Evolutionary conservation across 352 stramenopile species (phyloP), one percentile per base, ranked within the genome.

Genomic region (Hyphochytrium catenoides): DNA sequence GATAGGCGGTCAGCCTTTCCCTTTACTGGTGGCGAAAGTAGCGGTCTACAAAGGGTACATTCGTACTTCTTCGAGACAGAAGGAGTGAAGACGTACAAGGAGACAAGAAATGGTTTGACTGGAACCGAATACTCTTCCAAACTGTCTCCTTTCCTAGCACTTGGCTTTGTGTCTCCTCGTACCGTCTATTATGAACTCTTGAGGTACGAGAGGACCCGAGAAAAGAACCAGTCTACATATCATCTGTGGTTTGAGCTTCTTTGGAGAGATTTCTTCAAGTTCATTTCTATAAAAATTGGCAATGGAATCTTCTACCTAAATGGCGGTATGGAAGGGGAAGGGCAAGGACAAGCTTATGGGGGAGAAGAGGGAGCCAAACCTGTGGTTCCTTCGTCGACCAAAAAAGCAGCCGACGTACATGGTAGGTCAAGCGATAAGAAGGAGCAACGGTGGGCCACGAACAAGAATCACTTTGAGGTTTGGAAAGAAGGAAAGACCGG

Each of bases 221-320:
- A 54, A 17, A 41, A 26, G 8, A 48, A 26, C 31, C 25, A 31
- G 24, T 83, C 83, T 48, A 88, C 72, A 0, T 91, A 90, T 38
- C 90, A 73, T 66, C 38, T 82, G n/a, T 46, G 66, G 1, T 82
- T 83, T 37, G 68, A 86, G 41, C 48, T 75, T 8, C 32, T 68
- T 12, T 82, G 62, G 58, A 38, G 76, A 21, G 72, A 88, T 43
- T 91, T 69, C 45, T 85, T 83, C 39, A 60, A 72, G 31, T 87
- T 76, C 38, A 72, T 73, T 48, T 54, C 58, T 0, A 47, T 59
- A 28, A 84, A 79, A 41, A 52, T 82, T 31, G 72, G 70, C 5
- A 59, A 61, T 36, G 34, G 37, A 0, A 51, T 89, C 8, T 91
- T 91, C 46, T 59, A 52, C 26, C 34, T 57, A 1, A 49, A 48